Evolutionary conservation across 768 basidiomycete species (phyloP), one percentile per base, ranked within the genome.

Genomic region (Podaxis sp.): DNA sequence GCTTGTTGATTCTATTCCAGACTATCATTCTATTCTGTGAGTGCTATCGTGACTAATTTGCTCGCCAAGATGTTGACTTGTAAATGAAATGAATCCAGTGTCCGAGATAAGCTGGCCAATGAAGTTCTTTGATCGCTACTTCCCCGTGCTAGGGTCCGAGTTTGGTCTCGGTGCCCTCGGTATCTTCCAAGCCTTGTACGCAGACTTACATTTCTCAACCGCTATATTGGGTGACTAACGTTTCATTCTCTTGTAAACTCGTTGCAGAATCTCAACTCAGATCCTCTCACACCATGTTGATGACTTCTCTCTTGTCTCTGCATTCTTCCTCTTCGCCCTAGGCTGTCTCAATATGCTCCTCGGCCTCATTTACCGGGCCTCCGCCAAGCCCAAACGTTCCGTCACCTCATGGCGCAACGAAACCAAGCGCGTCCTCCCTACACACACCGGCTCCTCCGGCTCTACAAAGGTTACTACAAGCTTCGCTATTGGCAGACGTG

Each of bases 161-260:
- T 96, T 96, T 72, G 95, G 95, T 50, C 80, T 96, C 15, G 95
- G 95, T 41, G 85, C 93, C 20, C 82, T 96, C 17, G 95, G 95
- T 17, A 85, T 93, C 62, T 90, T 96, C 77, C 90, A 96, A 76
- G 44, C 55, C 76, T 80, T 96, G 88, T 91, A 64, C 65, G 88
- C 82, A 26, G n/a, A 40, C 53, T 44, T 36, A 58, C 40, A 33
- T 41, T 49, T 12, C 65, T 24, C 4, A 40, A 7, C 49, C 26
- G 13, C 26, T 24, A 13, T 50, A 50, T 15, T 13, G 4, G 26
- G 12, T 50, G 8, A 24, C 49, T 50, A 24, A 50, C 22, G 3
- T 50, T 24, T 46, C 30, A 50, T 24, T 30, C 20, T 60, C 28
- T 22, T 38, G 62, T 58, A 28, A 41, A 48, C 0, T 55, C 24